Percentiles rank a stretch among this genome's conserved stretches.
Evolutionary conservation across 1,284 basidiomycete species (phyloP).

Genomic region (Sanghuangporus baumii): DNA sequence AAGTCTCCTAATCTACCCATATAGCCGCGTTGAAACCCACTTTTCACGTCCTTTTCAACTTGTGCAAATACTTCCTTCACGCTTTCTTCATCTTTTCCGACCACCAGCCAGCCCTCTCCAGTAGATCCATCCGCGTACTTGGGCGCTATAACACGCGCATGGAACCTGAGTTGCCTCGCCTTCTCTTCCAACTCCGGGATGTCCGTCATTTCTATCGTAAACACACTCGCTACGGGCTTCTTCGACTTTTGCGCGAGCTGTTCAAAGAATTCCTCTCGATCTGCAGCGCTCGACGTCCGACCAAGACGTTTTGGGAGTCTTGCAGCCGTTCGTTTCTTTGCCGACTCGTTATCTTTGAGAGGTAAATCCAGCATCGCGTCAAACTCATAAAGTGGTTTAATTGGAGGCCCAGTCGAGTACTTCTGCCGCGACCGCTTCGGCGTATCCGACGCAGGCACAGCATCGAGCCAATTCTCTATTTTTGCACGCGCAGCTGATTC

Average conservation of each 20-base stretch:
- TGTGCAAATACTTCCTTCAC: conserved; percentile 13
- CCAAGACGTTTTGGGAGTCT: not conserved
- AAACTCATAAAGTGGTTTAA: not conserved
- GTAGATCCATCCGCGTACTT: conserved; percentile 12
- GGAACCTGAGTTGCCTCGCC: conserved; percentile 10
- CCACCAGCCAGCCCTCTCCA: conserved; percentile 12
- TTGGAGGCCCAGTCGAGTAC: not conserved
- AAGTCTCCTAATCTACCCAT: not conserved
- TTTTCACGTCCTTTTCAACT: conserved; percentile 14
- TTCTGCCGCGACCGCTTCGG: not conserved
- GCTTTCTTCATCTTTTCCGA: conserved; percentile 8
- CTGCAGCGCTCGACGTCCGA: conserved; percentile 7
- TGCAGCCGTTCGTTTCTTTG: not conserved
- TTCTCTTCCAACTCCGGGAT: conserved; percentile 7
- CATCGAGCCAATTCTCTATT: conserved; percentile 12
- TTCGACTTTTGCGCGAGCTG: conserved; percentile 12
- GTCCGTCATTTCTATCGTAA: conserved; percentile 11
- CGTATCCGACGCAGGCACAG: conserved; percentile 2
- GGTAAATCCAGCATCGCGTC: conserved; percentile 1
- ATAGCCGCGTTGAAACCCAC: not conserved
- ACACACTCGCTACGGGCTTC: conserved; percentile 9
- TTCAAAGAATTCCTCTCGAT: conserved; percentile 9
- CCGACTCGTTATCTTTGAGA: not conserved
- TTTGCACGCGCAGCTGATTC: conserved; percentile 1
- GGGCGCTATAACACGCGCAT: conserved; percentile 12